A percentile compares a stretch with the other conserved stretches of the same genome.
These are phyloP conservation scores for Picochlorum sp. DNA, from an alignment of 139 green algal genomes.

Conservation along the genomic window DNA sequence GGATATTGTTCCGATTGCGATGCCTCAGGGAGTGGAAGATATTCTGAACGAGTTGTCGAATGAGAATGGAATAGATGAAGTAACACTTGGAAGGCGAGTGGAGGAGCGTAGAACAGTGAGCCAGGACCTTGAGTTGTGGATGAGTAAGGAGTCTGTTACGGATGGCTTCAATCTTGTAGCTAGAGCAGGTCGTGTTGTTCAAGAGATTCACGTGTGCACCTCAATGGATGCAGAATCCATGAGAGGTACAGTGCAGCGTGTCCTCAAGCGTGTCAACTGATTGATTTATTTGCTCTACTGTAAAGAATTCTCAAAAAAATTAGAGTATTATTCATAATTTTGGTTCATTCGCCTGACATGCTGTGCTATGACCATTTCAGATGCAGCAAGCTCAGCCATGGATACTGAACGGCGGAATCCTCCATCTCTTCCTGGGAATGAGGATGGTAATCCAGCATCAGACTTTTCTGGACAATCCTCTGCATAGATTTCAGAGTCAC, in stretches of 20 bases:
- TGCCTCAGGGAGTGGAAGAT: constrained; percentile 32
- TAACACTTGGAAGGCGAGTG: constrained; percentile 36
- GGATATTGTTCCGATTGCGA: constrained; percentile 8
- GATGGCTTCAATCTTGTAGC: constrained; percentile 44
- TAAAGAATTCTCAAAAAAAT: constrained; percentile 3
- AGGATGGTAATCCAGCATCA: background rate
- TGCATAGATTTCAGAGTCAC: too few relatives aligned
- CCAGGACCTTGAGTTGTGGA: constrained; percentile 54
- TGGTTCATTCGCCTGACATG: constrained; percentile 1
- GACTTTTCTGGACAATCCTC: too few relatives aligned
- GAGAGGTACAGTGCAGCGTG: constrained; percentile 30
- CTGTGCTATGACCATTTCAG: constrained; percentile 18
- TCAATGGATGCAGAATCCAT: constrained; percentile 25
- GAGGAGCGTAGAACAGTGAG: constrained; percentile 37
- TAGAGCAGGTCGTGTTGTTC: constrained; percentile 35
- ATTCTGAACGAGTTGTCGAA: constrained; percentile 28
- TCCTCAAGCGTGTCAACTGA: constrained; percentile 29
- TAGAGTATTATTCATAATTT: background rate
- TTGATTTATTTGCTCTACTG: background rate
- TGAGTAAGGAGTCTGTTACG: constrained; percentile 29
- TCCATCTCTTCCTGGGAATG: constrained; percentile 2
- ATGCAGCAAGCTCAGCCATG: constrained; percentile 26
- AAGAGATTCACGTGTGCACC: constrained; percentile 44
- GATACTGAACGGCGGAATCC: constrained; percentile 4
- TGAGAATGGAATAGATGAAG: constrained; percentile 27